These are phyloP conservation scores for Coniella lustricola DNA, from an alignment of 2,329 filamentous ascomycete species.

Conservation along the genomic window DNA sequence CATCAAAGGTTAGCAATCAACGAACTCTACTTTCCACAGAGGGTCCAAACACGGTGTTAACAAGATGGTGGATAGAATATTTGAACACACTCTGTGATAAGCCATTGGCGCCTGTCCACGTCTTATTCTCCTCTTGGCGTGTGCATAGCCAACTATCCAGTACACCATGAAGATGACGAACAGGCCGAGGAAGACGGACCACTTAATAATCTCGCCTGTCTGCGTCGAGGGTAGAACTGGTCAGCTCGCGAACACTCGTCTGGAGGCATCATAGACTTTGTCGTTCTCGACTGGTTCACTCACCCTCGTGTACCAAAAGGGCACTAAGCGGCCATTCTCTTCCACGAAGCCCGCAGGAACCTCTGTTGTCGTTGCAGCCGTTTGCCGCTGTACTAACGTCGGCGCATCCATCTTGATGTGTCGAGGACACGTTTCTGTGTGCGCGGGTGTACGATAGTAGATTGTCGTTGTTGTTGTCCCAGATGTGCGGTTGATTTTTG, in stretches of 20 bases:
- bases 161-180: conserved; percentile 52
- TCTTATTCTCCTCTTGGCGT: conserved; percentile 59
- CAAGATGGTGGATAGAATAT: neutral
- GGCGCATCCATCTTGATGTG: conserved; percentile 6
- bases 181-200: conserved; percentile 59
- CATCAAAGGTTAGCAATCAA: neutral
- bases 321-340: conserved; percentile 24
- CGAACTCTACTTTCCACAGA: neutral
- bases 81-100: conserved; percentile 59
- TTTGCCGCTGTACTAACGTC: conserved; percentile 9
- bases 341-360: conserved; percentile 22
- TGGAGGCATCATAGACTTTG: neutral
- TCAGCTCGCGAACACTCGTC: neutral
- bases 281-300: conserved; percentile 7
- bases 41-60: neutral
- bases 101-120: conserved; percentile 58
- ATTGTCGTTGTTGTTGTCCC: too few species aligned
- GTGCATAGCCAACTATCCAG: conserved; percentile 61
- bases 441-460: neutral
- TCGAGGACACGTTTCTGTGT: neutral
- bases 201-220: conserved; percentile 62
- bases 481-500: too few species aligned
- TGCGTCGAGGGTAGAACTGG: conserved; percentile 23
- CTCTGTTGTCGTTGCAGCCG: neutral
- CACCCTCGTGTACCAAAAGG: conserved; percentile 35